Conservation (phyloP, 139 green algal species). For the Pleodorina starrii region DNA sequence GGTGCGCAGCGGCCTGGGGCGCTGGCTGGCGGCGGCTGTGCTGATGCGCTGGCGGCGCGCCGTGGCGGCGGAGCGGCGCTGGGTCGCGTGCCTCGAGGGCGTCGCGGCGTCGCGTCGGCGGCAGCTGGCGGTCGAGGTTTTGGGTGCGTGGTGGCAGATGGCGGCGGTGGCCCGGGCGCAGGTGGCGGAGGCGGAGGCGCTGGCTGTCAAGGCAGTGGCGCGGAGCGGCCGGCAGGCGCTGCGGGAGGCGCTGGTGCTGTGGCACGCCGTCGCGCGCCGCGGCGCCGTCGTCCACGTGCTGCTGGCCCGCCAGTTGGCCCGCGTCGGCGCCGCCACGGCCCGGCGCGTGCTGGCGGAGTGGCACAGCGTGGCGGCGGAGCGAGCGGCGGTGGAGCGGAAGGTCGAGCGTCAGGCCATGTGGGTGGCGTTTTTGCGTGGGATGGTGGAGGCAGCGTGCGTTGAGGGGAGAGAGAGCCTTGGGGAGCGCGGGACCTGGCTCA, state of each 20-base stretch:
- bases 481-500: no score
- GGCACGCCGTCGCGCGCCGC: not conserved
- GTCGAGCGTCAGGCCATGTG: not conserved
- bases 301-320: not conserved
- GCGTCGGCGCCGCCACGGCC: not conserved
- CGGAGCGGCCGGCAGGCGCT: not conserved
- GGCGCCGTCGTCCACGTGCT: not conserved
- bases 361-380: not conserved
- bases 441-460: no score
- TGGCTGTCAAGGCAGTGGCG: not conserved
- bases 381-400: not conserved
- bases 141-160: not conserved
- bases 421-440: no score
- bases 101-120: not conserved
- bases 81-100: not conserved
- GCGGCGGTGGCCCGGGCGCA: not conserved
- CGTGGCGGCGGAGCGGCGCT: not conserved
- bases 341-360: conserved; percentile 5
- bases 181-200: not conserved
- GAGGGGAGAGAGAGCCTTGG: no score
- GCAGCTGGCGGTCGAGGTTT: not conserved
- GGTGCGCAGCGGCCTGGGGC: conserved; percentile 1
- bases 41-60: not conserved
- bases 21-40: conserved; percentile 23
- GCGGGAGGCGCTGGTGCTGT: not conserved